Percentiles rank a stretch among this genome's conserved stretches.
Evolutionary conservation across 116 monocot species (phyloP).

Genomic region (Trichopus zeylanicus): DNA sequence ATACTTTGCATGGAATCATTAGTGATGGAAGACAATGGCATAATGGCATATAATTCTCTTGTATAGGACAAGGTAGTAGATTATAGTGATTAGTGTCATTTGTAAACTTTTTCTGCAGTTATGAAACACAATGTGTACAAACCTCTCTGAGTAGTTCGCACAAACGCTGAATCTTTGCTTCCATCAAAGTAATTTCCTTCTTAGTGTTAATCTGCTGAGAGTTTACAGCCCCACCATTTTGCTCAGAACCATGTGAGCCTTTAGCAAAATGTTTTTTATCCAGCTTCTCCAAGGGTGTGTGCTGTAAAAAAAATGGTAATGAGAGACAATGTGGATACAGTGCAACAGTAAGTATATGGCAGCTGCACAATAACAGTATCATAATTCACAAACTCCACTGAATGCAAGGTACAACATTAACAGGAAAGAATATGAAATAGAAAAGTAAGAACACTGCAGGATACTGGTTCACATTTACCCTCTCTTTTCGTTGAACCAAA

Average conservation of each 20-base stretch:
- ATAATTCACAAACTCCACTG: too few species aligned
- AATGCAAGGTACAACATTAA: too few species aligned
- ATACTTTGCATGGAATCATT: too few species aligned
- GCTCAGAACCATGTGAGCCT: slow-evolving; percentile 34
- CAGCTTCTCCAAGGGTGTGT: slow-evolving; percentile 76
- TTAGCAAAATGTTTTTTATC: slow-evolving; percentile 97
- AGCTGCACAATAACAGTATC: background rate
- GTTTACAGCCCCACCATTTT: slow-evolving; percentile 32
- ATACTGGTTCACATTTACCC: too few species aligned
- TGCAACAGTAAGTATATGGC: background rate
- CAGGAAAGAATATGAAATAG: too few species aligned
- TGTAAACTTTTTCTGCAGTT: too few species aligned
- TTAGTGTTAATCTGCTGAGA: slow-evolving; percentile 19
- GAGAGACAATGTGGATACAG: background rate
- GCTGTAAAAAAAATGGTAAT: slow-evolving; percentile 26
- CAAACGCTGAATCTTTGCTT: slow-evolving; percentile 68
- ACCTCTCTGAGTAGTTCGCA: slow-evolving; percentile 91
- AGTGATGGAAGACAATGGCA: too few species aligned
- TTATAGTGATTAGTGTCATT: too few species aligned
- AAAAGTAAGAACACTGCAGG: too few species aligned
- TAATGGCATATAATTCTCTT: too few species aligned
- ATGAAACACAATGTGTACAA: background rate
- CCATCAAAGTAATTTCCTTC: slow-evolving; percentile 78
- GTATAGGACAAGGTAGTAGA: too few species aligned
- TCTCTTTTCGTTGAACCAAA: too few species aligned